These are phyloP conservation scores for Aspergillus japonicus DNA, from an alignment of 2,329 filamentous ascomycete genomes.

Conservation along the genomic window DNA sequence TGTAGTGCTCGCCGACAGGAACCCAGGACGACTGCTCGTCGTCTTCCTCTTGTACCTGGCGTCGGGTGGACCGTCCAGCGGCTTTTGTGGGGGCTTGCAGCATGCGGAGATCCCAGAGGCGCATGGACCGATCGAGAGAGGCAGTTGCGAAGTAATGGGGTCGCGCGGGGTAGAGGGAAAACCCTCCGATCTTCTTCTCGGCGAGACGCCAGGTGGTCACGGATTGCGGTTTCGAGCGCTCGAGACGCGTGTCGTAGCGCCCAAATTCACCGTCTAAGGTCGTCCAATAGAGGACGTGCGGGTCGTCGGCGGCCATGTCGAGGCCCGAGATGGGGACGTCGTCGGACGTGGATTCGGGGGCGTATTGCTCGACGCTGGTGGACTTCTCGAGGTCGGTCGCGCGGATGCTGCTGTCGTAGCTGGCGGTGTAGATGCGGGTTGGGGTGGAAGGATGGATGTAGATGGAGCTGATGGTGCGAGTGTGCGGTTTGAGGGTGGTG, in stretches of 20 bases:
- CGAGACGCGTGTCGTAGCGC: slow-evolving; percentile 71
- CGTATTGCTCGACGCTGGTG: slow-evolving; percentile 77
- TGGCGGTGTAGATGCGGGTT: slow-evolving; percentile 77
- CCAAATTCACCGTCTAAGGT: slow-evolving; percentile 80
- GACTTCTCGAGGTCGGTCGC: slow-evolving; percentile 81
- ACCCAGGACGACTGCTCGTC: slow-evolving; percentile 55
- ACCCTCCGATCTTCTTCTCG: slow-evolving; percentile 95
- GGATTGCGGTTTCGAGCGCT: slow-evolving; percentile 45
- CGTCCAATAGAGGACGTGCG: slow-evolving; percentile 79
- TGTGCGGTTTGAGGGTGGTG: slow-evolving; percentile 85
- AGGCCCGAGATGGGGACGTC: slow-evolving; percentile 82
- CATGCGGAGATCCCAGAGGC: slow-evolving; percentile 88
- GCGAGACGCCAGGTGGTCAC: slow-evolving; percentile 72
- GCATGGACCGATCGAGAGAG: slow-evolving; percentile 82
- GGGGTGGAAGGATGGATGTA: slow-evolving; percentile 71
- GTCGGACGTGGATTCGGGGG: slow-evolving; percentile 64
- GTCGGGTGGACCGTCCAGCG: neutral
- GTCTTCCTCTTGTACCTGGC: neutral
- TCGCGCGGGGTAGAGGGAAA: slow-evolving; percentile 75
- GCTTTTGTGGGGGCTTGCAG: slow-evolving; percentile 18
- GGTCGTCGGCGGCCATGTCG: slow-evolving; percentile 70
- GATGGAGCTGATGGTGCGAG: slow-evolving; percentile 82
- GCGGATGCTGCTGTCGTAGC: slow-evolving; percentile 90
- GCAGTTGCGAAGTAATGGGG: slow-evolving; percentile 86
- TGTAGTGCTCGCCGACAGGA: slow-evolving; percentile 77